These are phyloP conservation scores for Leccinum disarticulatum DNA, from an alignment of 768 basidiomycete species.

Conservation along the genomic window DNA sequence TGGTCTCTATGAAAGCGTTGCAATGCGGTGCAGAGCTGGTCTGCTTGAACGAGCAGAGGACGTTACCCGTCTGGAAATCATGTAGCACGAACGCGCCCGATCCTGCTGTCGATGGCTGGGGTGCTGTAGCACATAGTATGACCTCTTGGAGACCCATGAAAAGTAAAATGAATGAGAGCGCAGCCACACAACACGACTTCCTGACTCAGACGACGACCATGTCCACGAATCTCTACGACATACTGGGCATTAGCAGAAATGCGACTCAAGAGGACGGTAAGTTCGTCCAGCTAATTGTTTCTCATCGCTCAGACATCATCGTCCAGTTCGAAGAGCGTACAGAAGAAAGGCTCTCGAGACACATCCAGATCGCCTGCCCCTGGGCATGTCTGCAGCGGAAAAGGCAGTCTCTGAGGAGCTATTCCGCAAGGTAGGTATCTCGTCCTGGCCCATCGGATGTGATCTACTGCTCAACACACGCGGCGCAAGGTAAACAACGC, in stretches of 20 bases:
- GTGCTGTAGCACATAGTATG: slow-evolving; percentile 61
- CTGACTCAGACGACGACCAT: slow-evolving; percentile 31
- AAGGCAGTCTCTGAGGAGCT: slow-evolving; percentile 61
- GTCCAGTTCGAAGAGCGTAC: slow-evolving; percentile 75
- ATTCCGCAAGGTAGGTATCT: slow-evolving; percentile 39
- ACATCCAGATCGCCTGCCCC: slow-evolving; percentile 72
- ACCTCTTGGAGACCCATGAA: slow-evolving; percentile 64
- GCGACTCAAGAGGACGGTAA: slow-evolving; percentile 65
- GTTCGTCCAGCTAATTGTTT: slow-evolving; percentile 23
- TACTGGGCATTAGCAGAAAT: slow-evolving; percentile 50
- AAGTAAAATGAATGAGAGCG: background rate
- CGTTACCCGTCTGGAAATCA: slow-evolving; percentile 75
- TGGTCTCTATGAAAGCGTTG: slow-evolving; percentile 66
- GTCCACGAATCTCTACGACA: slow-evolving; percentile 64
- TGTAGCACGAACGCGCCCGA: slow-evolving; percentile 72
- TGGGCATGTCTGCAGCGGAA: slow-evolving; percentile 53
- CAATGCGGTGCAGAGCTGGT: slow-evolving; percentile 64
- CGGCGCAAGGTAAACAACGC: slow-evolving; percentile 65
- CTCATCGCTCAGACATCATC: slow-evolving; percentile 5
- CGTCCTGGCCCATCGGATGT: background rate
- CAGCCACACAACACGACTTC: slow-evolving; percentile 19
- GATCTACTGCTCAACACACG: background rate
- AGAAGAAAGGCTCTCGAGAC: slow-evolving; percentile 68
- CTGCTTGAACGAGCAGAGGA: slow-evolving; percentile 88
- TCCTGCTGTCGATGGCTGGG: slow-evolving; percentile 42